Percentiles rank a stretch among this genome's conserved stretches.
These are phyloP conservation scores for Globisporangium paroecandrum DNA, from an alignment of 352 stramenopile genomes.

Conservation along the genomic window DNA sequence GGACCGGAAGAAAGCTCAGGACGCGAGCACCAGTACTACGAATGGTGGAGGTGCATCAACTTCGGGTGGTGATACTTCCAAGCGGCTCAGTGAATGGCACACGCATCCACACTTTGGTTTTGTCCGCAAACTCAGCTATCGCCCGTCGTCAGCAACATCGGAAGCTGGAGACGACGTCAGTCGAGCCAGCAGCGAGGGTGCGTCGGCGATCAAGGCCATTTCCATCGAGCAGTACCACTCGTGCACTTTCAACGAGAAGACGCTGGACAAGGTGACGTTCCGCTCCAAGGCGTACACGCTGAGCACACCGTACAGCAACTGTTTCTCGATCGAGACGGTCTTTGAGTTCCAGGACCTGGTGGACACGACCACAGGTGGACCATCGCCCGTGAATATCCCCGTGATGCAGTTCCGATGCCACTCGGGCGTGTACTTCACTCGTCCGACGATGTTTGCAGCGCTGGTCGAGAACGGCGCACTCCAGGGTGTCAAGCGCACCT, in stretches of 20 bases:
- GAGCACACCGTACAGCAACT: slow-evolving; percentile 62
- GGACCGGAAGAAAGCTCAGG: slow-evolving; percentile 25
- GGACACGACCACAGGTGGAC: slow-evolving; percentile 13
- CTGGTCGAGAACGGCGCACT: slow-evolving; percentile 28
- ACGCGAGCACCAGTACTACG: background rate
- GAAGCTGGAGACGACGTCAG: background rate
- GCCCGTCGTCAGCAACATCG: slow-evolving; percentile 20
- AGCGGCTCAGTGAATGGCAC: slow-evolving; percentile 45
- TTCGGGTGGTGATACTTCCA: background rate
- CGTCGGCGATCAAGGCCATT: slow-evolving; percentile 31
- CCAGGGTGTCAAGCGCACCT: slow-evolving; percentile 27
- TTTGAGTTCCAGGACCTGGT: slow-evolving; percentile 43
- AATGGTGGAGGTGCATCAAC: background rate
- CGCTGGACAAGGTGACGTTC: slow-evolving; percentile 36
- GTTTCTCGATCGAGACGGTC: slow-evolving; percentile 57
- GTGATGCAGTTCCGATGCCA: slow-evolving; percentile 25
- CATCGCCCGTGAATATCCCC: slow-evolving; percentile 15
- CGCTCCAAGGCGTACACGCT: slow-evolving; percentile 63
- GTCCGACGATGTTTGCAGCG: slow-evolving; percentile 24
- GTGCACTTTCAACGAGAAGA: slow-evolving; percentile 34
- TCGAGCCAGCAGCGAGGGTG: background rate
- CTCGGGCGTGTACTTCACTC: slow-evolving; percentile 29
- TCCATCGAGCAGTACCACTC: slow-evolving; percentile 62
- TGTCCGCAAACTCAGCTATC: slow-evolving; percentile 50
- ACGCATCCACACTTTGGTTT: slow-evolving; percentile 47